Evolutionary conservation across 805 yeast genomes (phyloP), one percentile per base, ranked within the genome.

Genomic region (Metschnikowia vanudenii): DNA sequence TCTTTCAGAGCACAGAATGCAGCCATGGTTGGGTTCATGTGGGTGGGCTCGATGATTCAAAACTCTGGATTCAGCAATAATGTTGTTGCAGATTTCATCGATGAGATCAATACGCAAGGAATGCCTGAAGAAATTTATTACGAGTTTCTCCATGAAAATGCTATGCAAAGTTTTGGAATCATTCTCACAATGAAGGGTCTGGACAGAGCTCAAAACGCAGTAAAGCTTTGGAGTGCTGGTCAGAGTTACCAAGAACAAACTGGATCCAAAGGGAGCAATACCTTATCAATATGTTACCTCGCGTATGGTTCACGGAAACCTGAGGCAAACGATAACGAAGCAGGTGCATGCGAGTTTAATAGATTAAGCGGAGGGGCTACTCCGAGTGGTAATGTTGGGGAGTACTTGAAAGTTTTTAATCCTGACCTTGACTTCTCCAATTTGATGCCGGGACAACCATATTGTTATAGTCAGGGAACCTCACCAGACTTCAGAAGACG

Each of bases 51-150:
- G 4, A 36, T 36, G 38, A 18, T 36, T 4, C 38, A 36, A 24
- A 36, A 36, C 29, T 19, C 38, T 11, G 38, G 38, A 13, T 12
- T 36, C 26, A 36, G 38, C 29, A 36, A 20, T 5, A 36, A 36
- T 20, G 29, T 36, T 6, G 10, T 36, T 19, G 28, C 38, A 10
- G 29, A 36, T 13, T 36, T 36, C 20, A 19, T 36, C 17, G 17
- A 13, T 10, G 38, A 36, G 38, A 36, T 36, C 6, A 19, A 20
- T 5, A 22, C 16, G 6, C 4, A 6, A 3, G 38, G 38, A 12
- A 36, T 36, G 38, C 38, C 38, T 11, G 38, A 36, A 13, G 38
- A 36, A 20, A 36, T 36, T 12, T 36, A 12, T n/a, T 36, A 36
- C 29, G 38, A 36, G 17, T 20, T 36, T 22, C 26, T 36, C 6